Base-by-base conservation (phyloP, 2,329 filamentous ascomycete genomes). In the Beauveria pseudobassiana region DNA sequence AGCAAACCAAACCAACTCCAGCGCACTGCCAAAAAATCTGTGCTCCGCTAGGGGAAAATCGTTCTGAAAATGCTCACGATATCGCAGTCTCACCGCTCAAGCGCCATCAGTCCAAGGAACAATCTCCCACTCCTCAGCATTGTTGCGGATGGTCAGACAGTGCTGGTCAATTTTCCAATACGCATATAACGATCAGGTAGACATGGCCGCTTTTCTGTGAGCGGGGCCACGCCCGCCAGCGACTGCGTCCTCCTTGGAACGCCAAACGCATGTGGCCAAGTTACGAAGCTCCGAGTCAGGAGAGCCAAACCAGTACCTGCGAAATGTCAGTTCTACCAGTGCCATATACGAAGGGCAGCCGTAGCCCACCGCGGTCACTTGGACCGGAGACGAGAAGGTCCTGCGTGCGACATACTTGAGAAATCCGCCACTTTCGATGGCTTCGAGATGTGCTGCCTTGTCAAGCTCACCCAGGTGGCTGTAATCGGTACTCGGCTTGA, bases 291-390 rank as follows among this genome's bases (percentile, higher is more conserved):
- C 79, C 49, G 73, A 77, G 75, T 96, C 86, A 22, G 88, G 87
- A 40, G 77, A 80, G 2, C 91, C 91, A 73, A 96, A 96, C 91
- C 93, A 96, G 75, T 97, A 96, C 74, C 85, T 87, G 65, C 50
- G 28, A 46, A 14, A 54, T 61, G 58, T 61, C 42, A 61, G 58
- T 43, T 61, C 24, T 20, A 24, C 40, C 26, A 10, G 20, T 22
- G 9, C 38, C 50, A 34, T 26, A 24, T 42, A 46, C 34, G 62
- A 57, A 45, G 46, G 63, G 28, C 59, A 59, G 20, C 48, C 50
- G 8, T 10, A 14, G 16, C 43, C 46, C 22, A 10, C 22, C 20
- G 22, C 45, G 45, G 45, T 49, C 45, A 49, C 34, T 45, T 48
- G 34, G 43, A 26, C 40, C 30, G 50, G 22, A 20, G 22, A 20